Evolutionary conservation across 192 early-diverging fungal genomes (phyloP), one percentile per base, ranked within the genome.

Genomic region (Tieghemiomyces parasiticus): DNA sequence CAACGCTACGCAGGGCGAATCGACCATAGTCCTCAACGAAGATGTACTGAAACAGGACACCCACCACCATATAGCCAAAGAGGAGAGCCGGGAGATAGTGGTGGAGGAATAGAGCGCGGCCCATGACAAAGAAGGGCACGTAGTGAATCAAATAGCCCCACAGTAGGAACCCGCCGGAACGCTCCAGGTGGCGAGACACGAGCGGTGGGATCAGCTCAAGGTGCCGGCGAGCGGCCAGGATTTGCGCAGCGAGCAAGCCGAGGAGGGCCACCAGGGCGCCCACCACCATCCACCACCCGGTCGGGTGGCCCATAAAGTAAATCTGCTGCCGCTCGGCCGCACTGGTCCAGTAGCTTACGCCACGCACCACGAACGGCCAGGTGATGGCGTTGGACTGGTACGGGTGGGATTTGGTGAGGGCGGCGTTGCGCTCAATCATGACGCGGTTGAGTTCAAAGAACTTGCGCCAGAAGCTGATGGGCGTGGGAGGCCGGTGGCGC

Each of bases 311-410:
- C 16, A 94, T 64, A 42, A 97, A 69, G 71, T 97, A 97, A 49
- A 97, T 96, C 68, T 90, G 87, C 29, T 83, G 69, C 35, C 67
- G 73, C 8, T 81, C 82, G 3, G 71, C 77, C 51, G 83, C 76
- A 46, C 78, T 78, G 29, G 92, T 89, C 94, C 94, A 97, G 77
- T 92, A 97, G 6, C 90, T 91, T 28, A 97, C 86, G 25, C 95
- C 95, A 47, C 86, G 83, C 4, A 69, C 54, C 10, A 95, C 76
- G 62, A 95, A 78, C 49, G 91, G 91, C 95, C 95, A 97, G 22
- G 86, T 73, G 42, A 86, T 73, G 13, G 95, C 91, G 3, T 68
- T 34, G 8, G 80, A 83, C 66, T 89, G 89, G 78, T 93, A 98
- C 42, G 95, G 95, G 65, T 98, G 95, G 25, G 85, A 72, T n/a